Base-by-base conservation (phyloP, 495 filamentous ascomycete species). In the Sphaerosporella brunnea region DNA sequence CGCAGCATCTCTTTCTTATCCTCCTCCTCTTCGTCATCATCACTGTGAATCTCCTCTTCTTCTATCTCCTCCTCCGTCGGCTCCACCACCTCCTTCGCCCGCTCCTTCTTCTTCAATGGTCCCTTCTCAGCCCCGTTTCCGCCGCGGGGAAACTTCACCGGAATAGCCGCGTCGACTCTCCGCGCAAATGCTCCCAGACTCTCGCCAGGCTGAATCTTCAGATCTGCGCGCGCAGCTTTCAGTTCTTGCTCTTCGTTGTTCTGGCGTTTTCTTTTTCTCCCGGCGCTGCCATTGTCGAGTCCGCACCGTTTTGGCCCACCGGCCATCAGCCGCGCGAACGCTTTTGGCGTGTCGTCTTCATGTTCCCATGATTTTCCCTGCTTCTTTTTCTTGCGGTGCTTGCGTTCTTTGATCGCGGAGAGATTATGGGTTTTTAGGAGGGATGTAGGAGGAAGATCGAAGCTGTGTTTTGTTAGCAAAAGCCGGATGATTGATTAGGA, bases 151-250 rank as follows among this genome's bases (percentile, higher is more conserved):
- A 78, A 73, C 51, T 82, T 64, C 8, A 97, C 61, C 0, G 90
- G 90, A 19, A 97, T 65, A 1, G 82, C 79, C 23, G 82, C 80
- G 56, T 96, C 79, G 5, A 97, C 90, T 4, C 90, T 77, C 32
- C 82, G 78, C 2, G 74, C 66, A 61, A 93, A 97, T 47, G 90
- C 82, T 1, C 75, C 75, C 49, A 97, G 67, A 21, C 72, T 70
- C 63, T 97, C 90, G 16, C 82, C 81, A 0, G 86, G 84, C 9
- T 73, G 67, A 42, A 97, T 94, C 3, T 51, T 51, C 9, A 56
- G 57, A 9, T 48, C 25, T 8, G 46, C 8, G 26, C 28, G 4
- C 34, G 26, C 3, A 20, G 32, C 36, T 56, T 61, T 58, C 21
- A 37, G 11, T 21, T 50, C 30, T 23, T 56, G 23, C 21, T 54